phyloP scores from a whole-genome alignment of 371 early-diverging fungal genomes.

The Blyttiomyces sp. region DNA sequence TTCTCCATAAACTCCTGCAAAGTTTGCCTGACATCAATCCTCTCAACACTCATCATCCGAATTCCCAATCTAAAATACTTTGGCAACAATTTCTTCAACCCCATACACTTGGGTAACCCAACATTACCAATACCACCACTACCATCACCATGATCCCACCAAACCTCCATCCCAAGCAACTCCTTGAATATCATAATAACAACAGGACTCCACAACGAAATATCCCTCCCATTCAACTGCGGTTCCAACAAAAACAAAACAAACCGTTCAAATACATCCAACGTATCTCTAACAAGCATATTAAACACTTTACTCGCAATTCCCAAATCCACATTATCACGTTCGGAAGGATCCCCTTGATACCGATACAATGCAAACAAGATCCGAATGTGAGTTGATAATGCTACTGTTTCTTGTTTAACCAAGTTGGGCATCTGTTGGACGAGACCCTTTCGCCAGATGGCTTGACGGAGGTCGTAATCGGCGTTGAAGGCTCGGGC shows the following conservation, averaged over 20 bases:
- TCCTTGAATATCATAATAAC: slow-evolving; percentile 45
- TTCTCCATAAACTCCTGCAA: slow-evolving; percentile 42
- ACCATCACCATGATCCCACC: slow-evolving; percentile 22
- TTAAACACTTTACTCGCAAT: slow-evolving; percentile 4
- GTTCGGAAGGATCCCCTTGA: slow-evolving; percentile 18
- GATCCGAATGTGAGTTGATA: slow-evolving; percentile 35
- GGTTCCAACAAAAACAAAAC: slow-evolving; percentile 34
- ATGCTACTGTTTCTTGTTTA: slow-evolving; percentile 61
- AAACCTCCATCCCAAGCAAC: slow-evolving; percentile 30
- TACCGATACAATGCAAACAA: slow-evolving; percentile 44
- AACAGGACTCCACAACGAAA: slow-evolving; percentile 48
- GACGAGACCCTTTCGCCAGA: slow-evolving; percentile 80
- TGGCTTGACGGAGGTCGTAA: slow-evolving; percentile 69
- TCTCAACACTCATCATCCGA: slow-evolving; percentile 38
- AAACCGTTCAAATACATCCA: slow-evolving; percentile 39
- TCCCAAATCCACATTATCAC: not conserved
- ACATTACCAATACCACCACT: not conserved
- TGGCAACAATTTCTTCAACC: slow-evolving; percentile 28
- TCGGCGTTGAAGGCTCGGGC: slow-evolving; percentile 78
- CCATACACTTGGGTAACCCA: not conserved
- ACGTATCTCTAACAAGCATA: slow-evolving; percentile 27
- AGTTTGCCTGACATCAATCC: slow-evolving; percentile 36
- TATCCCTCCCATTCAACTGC: slow-evolving; percentile 34
- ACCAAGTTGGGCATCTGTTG: slow-evolving; percentile 83
- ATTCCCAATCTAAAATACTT: slow-evolving; percentile 34